Conservation (phyloP, 345 rosid species). For the Hibiscus syriacus region DNA sequence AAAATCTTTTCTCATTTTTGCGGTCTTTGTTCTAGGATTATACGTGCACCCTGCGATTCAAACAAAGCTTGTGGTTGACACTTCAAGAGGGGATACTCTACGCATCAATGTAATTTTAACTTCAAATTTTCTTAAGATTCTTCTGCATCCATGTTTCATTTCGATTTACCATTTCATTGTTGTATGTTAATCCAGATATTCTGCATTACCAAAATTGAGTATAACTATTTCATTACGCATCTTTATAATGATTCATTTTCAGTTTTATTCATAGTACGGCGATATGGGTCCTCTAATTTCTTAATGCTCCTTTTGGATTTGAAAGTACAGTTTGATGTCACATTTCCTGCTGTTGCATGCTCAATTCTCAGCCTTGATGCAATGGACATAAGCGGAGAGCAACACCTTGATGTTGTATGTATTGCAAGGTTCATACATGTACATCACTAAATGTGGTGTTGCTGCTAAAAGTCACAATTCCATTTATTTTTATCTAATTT, state of each 20-base stretch:
- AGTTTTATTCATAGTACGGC: neutral
- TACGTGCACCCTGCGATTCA: constrained; percentile 47
- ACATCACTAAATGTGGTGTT: no score
- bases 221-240: neutral
- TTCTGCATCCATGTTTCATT: neutral
- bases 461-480: neutral
- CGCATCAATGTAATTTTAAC: constrained; percentile 41
- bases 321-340: constrained; percentile 53
- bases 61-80: constrained; percentile 56
- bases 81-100: constrained; percentile 56
- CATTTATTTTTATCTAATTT: constrained; percentile 1
- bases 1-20: neutral
- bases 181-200: neutral
- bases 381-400: constrained; percentile 95
- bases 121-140: neutral
- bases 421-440: neutral
- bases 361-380: constrained; percentile 80
- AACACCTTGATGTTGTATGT: constrained; percentile 92
- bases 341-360: constrained; percentile 75
- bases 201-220: neutral
- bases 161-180: neutral
- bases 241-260: neutral
- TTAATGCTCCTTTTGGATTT: neutral
- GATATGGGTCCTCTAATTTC: neutral
- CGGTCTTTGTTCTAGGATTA: constrained; percentile 21